Evolutionary conservation across 1,284 basidiomycete genomes (phyloP).

Genomic region (Trichosporon coremiiforme): DNA sequence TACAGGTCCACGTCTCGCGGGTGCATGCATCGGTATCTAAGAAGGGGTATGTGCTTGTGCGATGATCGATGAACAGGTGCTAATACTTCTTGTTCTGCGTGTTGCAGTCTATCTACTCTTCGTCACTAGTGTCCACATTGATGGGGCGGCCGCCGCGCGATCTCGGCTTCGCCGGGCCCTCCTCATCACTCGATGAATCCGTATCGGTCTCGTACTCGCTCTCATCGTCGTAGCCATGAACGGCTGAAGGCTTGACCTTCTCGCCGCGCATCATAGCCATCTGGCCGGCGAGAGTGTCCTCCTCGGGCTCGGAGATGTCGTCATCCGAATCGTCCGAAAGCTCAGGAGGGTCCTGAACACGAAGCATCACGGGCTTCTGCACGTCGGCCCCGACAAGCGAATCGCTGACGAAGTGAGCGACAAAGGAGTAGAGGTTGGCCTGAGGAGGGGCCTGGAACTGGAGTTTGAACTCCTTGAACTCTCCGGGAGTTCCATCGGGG

Average conservation of each 20-base stretch:
- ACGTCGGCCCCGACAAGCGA: slow-evolving; percentile 84
- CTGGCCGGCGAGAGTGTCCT: slow-evolving; percentile 93
- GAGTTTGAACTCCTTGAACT: slow-evolving; percentile 80
- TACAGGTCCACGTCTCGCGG: slow-evolving; percentile 14
- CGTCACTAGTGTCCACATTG: slow-evolving; percentile 57
- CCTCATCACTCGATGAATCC: slow-evolving; percentile 60
- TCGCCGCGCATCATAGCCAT: slow-evolving; percentile 97
- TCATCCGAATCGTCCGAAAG: slow-evolving; percentile 70
- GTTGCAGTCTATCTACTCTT: slow-evolving; percentile 44
- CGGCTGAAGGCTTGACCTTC: slow-evolving; percentile 68
- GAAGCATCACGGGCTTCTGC: slow-evolving; percentile 71
- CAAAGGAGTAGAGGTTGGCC: slow-evolving; percentile 85
- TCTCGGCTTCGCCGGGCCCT: slow-evolving; percentile 39
- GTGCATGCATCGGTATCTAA: slow-evolving; percentile 18
- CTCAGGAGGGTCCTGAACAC: slow-evolving; percentile 72
- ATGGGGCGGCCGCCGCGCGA: slow-evolving; percentile 32
- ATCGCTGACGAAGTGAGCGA: slow-evolving; percentile 80
- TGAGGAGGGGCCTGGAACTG: slow-evolving; percentile 93
- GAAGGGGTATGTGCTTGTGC: slow-evolving; percentile 18
- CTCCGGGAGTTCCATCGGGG: slow-evolving; percentile 61
- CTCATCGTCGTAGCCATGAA: slow-evolving; percentile 58
- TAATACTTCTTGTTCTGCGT: slow-evolving; percentile 44
- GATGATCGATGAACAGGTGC: slow-evolving; percentile 22
- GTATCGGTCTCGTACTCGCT: slow-evolving; percentile 55
- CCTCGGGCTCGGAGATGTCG: slow-evolving; percentile 94